Percentiles rank a stretch among this genome's conserved stretches.
Conservation (phyloP, 306 rosid species). For the Lithocarpus polystachyus region DNA sequence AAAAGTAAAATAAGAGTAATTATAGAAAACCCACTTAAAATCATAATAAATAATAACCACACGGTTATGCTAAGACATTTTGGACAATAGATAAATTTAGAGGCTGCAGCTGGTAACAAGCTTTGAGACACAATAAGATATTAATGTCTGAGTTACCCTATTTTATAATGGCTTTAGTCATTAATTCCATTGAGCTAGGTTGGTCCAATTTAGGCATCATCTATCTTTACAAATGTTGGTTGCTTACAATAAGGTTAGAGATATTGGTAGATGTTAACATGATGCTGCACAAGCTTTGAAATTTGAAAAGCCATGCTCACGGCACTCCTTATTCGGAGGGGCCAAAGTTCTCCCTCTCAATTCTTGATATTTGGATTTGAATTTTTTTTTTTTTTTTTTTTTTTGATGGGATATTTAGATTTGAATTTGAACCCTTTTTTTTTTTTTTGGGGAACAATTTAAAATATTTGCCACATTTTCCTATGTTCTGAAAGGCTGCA, state of each 20-base stretch:
- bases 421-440: not conserved
- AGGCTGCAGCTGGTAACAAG: no score
- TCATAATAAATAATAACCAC: no score
- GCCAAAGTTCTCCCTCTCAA: not conserved
- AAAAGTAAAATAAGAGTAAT: no score
- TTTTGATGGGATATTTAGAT: conserved; percentile 5
- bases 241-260: conserved; percentile 16
- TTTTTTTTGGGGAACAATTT: not conserved
- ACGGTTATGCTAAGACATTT: no score
- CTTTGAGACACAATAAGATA: no score
- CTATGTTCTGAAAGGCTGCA: not conserved
- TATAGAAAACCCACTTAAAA: no score
- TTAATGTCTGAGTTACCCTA: no score
- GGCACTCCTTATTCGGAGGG: not conserved
- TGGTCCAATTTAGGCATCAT: conserved; percentile 4
- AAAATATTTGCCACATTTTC: conserved; percentile 13
- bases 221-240: conserved; percentile 8
- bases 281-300: not conserved
- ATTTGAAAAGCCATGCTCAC: not conserved
- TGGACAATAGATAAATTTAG: no score
- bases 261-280: conserved; percentile 11
- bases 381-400: not conserved
- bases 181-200: not conserved
- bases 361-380: not conserved
- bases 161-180: no score